Conservation (phyloP, 2,329 filamentous ascomycete species). For the Sporothrix euskadiensis region DNA sequence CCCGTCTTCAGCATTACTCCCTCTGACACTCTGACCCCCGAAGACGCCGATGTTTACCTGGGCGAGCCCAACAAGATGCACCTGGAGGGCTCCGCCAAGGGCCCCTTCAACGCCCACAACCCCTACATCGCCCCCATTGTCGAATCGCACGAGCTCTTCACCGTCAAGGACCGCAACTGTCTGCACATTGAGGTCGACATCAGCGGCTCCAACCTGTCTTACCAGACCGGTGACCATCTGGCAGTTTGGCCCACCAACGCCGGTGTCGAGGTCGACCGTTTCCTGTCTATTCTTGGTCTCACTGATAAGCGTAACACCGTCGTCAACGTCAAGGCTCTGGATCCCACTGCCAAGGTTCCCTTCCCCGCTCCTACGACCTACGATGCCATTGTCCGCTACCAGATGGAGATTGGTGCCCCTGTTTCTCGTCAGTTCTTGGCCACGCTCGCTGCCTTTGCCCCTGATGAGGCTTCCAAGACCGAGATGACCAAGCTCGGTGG, state of each 20-base stretch:
- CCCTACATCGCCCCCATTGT: constrained; percentile 92
- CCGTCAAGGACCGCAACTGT: constrained; percentile 86
- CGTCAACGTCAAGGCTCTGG: constrained; percentile 84
- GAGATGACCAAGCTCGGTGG: constrained; percentile 86
- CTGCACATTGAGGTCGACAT: constrained; percentile 95
- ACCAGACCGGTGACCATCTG: constrained; percentile 96
- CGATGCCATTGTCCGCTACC: constrained; percentile 88
- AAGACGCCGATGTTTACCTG: constrained; percentile 82
- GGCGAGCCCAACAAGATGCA: constrained; percentile 97
- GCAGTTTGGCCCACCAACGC: constrained; percentile 97
- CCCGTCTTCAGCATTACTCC: constrained; percentile 84
- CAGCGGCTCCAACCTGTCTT: constrained; percentile 81
- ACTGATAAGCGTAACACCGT: constrained; percentile 76
- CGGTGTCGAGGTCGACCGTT: constrained; percentile 86
- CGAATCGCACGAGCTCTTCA: constrained; percentile 90
- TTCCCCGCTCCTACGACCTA: constrained; percentile 97
- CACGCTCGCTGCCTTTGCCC: constrained; percentile 83
- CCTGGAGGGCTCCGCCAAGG: constrained; percentile 78
- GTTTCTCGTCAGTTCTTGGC: constrained; percentile 95
- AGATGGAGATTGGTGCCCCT: constrained; percentile 93
- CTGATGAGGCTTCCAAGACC: constrained; percentile 77
- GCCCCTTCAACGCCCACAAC: constrained; percentile 94
- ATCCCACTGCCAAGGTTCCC: constrained; percentile 93
- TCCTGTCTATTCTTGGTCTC: constrained; percentile 77
- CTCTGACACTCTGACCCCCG: constrained; percentile 68